These are phyloP conservation scores for Kodamaea sp. DNA, from an alignment of 1,139 yeast species.

Conservation along the genomic window DNA sequence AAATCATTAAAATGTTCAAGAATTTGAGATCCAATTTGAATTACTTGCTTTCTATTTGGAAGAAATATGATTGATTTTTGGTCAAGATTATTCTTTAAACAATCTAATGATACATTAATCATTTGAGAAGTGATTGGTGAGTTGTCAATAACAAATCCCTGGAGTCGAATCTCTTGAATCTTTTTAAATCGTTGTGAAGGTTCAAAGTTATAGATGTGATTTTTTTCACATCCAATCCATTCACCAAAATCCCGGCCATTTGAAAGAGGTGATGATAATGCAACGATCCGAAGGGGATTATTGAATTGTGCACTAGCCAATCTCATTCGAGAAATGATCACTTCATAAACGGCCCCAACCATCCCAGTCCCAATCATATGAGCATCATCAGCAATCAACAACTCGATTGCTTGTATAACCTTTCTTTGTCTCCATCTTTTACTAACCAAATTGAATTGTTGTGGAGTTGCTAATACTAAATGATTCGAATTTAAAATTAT, in stretches of 20 bases:
- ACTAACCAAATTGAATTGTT: slow-evolving; percentile 66
- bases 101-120: slow-evolving; percentile 24
- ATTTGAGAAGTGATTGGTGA: slow-evolving; percentile 47
- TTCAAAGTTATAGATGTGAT: slow-evolving; percentile 63
- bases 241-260: slow-evolving; percentile 77
- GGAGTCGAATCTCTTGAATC: slow-evolving; percentile 56
- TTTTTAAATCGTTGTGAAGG: slow-evolving; percentile 57
- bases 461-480: slow-evolving; percentile 74
- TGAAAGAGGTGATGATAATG: slow-evolving; percentile 63
- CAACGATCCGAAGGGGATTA: slow-evolving; percentile 55
- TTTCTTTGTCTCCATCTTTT: slow-evolving; percentile 80
- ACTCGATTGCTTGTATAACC: slow-evolving; percentile 62
- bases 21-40: slow-evolving; percentile 3
- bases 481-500: slow-evolving; percentile 55
- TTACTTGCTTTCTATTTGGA: slow-evolving; percentile 3
- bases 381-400: slow-evolving; percentile 73
- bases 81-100: neutral
- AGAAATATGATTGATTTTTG: slow-evolving; percentile 1
- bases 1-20: slow-evolving; percentile 5
- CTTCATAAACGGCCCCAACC: slow-evolving; percentile 65
- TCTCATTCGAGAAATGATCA: slow-evolving; percentile 63
- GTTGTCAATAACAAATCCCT: slow-evolving; percentile 41
- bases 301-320: slow-evolving; percentile 65
- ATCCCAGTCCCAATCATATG: slow-evolving; percentile 61
- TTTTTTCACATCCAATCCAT: slow-evolving; percentile 74